Evolutionary conservation across 441 rosid species (phyloP).

Genomic region (Pelargonium cotyledonis): DNA sequence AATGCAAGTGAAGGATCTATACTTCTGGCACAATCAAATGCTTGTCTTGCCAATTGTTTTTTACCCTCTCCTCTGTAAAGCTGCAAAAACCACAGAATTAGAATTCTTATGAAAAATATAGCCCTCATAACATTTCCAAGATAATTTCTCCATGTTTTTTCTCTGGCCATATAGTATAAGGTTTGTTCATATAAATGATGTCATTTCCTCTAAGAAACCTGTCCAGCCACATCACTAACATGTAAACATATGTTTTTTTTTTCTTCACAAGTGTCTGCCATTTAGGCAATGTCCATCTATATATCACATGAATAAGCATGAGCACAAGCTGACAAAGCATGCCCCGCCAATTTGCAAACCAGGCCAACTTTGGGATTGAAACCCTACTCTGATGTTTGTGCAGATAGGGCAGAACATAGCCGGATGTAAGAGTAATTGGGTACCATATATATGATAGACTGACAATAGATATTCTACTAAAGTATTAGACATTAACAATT

Average conservation of each 20-base stretch:
- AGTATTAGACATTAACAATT: neutral
- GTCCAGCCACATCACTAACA: slow-evolving; percentile 7
- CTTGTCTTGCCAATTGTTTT: slow-evolving; percentile 68
- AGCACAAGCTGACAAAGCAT: neutral
- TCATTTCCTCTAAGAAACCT: neutral
- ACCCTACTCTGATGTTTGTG: neutral
- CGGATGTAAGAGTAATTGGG: neutral
- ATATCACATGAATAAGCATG: slow-evolving; percentile 4
- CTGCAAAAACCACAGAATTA: slow-evolving; percentile 38
- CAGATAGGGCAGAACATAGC: neutral
- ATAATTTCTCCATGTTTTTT: neutral
- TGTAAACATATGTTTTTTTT: neutral
- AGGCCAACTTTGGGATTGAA: slow-evolving; percentile 4
- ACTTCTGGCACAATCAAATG: slow-evolving; percentile 95
- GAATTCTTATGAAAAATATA: neutral
- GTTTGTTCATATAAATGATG: neutral
- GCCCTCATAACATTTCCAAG: neutral
- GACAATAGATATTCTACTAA: neutral
- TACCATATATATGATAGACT: neutral
- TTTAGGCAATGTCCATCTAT: neutral
- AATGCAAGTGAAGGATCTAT: slow-evolving; percentile 93
- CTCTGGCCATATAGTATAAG: neutral
- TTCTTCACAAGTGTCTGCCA: neutral
- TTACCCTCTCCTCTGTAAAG: slow-evolving; percentile 62
- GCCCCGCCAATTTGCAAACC: neutral